Evolutionary conservation across 2,329 filamentous ascomycete genomes (phyloP), one percentile per base, ranked within the genome.

Genomic region (Hypomyces perniciosus): DNA sequence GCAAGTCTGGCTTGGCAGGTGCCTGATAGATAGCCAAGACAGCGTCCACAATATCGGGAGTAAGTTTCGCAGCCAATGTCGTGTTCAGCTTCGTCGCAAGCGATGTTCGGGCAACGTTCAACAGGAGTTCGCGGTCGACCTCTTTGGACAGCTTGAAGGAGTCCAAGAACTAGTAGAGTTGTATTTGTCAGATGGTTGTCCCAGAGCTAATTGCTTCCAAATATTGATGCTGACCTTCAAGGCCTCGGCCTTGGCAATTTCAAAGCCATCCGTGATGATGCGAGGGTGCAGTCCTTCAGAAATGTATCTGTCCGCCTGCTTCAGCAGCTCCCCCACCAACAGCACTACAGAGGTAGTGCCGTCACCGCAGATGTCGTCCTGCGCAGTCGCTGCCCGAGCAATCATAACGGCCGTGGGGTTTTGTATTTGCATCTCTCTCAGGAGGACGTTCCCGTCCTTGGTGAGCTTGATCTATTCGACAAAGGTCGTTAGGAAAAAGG

Each of bases 341-440:
- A 99, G 75, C 47, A 99, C 93, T 30, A 96, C 92, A 43, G 90
- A 96, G 39, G 93, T 99, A 62, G 93, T 99, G 65, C 93, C 93
- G 70, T 99, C 93, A 65, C 93, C 93, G 62, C 90, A 95, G 62
- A 99, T 99, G 65, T 99, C 93, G 70, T 99, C 93, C 70, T 99
- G 92, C 59, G 93, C 93, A 35, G 93, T 99, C 52, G 93, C 93
- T 63, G 92, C 90, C 67, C 83, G 75, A 51, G 82, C 83, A 68
- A 86, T 86, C 82, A 86, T 86, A 56, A 93, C 93, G 59, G 93
- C 93, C 34, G 93, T 99, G 29, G 93, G 93, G 72, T 97, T 97
- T 75, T 96, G 92, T 68, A 97, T 97, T 83, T 97, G 91, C 83
- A 86, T 86, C 69, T 86, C 83, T 62, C 83, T 76, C 57, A 86